Conservation (phyloP, 768 basidiomycete genomes). For the Neoboletus magnificus region DNA sequence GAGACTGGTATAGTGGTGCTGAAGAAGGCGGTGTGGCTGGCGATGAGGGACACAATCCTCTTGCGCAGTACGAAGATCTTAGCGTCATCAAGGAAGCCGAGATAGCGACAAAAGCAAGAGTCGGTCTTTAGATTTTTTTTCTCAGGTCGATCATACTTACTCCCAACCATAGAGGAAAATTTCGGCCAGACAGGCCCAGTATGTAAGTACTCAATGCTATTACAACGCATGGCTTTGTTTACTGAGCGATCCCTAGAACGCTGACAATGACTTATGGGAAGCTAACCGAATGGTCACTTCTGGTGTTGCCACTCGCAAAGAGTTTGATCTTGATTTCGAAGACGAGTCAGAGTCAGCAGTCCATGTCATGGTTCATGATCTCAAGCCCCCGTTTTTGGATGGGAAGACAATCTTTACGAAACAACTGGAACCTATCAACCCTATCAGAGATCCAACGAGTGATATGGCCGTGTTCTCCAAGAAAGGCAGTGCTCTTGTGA, state of each 20-base stretch:
- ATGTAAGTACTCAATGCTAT: conserved; percentile 49
- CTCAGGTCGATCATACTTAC: conserved; percentile 16
- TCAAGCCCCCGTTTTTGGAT: conserved; percentile 97
- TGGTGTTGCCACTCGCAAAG: conserved; percentile 84
- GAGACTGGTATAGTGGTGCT: conserved; percentile 95
- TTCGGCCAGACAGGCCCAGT: conserved; percentile 94
- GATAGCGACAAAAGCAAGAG: conserved; percentile 71
- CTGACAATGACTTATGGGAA: conserved; percentile 98
- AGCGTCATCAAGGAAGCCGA: conserved; percentile 65
- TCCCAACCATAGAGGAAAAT: conserved; percentile 62
- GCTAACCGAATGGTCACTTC: conserved; percentile 97
- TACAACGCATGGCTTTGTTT: conserved; percentile 1
- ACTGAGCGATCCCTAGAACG: conserved; percentile 57
- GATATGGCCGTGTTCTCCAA: conserved; percentile 96
- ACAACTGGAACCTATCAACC: conserved; percentile 96
- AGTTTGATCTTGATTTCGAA: conserved; percentile 91
- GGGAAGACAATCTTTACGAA: conserved; percentile 95
- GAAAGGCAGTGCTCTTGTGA: conserved; percentile 93
- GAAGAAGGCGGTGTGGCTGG: conserved; percentile 85
- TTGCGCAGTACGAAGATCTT: conserved; percentile 91
- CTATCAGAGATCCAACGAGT: conserved; percentile 87
- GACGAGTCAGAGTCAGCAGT: conserved; percentile 96
- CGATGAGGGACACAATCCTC: conserved; percentile 90
- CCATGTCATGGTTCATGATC: conserved; percentile 94
- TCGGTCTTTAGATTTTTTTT: conserved; percentile 32